Percentiles rank a stretch among this genome's conserved stretches.
Evolutionary conservation across 1,284 basidiomycete genomes (phyloP).

Genomic region (Ceratobasidium sp.): DNA sequence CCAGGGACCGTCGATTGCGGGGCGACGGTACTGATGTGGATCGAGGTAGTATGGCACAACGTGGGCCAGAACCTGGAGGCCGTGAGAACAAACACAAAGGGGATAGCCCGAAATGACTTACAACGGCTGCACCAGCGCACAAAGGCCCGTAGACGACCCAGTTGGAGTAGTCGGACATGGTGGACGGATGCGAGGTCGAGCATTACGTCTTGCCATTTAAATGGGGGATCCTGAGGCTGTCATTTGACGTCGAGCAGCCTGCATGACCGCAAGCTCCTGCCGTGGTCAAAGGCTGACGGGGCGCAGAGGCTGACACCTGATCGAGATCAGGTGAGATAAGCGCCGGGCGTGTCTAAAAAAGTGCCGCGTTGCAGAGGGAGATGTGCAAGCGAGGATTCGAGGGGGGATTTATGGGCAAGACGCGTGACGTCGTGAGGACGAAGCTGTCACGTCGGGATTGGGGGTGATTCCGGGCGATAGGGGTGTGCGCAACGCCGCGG

Average conservation of each 20-base stretch:
- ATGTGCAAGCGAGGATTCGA: too few species aligned
- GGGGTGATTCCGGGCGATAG: too few species aligned
- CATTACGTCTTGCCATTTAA: not conserved
- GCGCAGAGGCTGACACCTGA: not conserved
- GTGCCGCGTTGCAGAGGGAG: too few species aligned
- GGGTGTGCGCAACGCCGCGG: not conserved
- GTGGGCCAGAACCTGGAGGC: conserved; percentile 49
- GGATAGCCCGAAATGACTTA: not conserved
- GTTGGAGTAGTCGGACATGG: not conserved
- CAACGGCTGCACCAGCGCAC: conserved; percentile 11
- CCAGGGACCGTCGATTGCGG: conserved; percentile 72
- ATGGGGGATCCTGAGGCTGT: not conserved
- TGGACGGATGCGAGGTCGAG: not conserved
- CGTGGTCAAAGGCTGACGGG: not conserved
- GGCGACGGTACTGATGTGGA: conserved; percentile 59
- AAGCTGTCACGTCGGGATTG: too few species aligned
- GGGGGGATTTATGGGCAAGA: too few species aligned
- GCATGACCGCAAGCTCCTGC: conserved; percentile 16
- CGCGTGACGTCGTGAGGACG: too few species aligned
- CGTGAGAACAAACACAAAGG: not conserved
- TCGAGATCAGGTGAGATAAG: not conserved
- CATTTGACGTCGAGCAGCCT: not conserved
- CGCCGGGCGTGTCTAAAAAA: not conserved
- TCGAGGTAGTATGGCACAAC: conserved; percentile 67
- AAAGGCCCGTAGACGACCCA: conserved; percentile 29